phyloP scores from a whole-genome alignment of 2,329 filamentous ascomycete genomes.

The Venturia asperata region DNA sequence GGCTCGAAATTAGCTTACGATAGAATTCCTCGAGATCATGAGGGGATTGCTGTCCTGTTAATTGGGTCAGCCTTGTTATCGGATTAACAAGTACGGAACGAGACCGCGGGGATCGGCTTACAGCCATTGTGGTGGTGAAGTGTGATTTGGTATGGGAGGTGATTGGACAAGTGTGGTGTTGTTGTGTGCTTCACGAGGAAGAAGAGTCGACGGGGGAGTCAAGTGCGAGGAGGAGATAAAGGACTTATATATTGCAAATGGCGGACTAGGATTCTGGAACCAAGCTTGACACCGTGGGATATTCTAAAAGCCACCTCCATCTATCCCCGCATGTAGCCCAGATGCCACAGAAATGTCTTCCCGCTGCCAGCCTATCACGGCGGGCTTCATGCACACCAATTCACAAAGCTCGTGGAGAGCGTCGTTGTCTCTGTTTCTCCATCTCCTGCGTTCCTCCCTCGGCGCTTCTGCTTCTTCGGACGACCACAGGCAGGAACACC shows the following conservation, averaged over 20 bases:
- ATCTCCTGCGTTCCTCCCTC: background rate
- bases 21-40: background rate
- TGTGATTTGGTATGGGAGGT: background rate
- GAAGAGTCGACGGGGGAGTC: background rate
- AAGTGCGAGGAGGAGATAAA: background rate
- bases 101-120: background rate
- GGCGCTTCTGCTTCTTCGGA: background rate
- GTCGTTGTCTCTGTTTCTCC: background rate
- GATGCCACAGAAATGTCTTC: background rate
- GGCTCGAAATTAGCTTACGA: background rate
- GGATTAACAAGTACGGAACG: background rate
- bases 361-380: background rate
- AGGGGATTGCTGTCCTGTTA: background rate
- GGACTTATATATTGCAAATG: constrained; percentile 1
- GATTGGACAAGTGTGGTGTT: background rate
- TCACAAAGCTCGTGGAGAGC: background rate
- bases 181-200: background rate
- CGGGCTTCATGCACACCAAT: background rate
- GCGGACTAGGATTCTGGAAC: background rate
- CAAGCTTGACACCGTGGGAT: background rate
- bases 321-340: constrained; percentile 7
- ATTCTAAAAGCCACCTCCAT: background rate
- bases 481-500: background rate
- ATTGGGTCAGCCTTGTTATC: background rate
- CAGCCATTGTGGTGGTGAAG: constrained; percentile 3